Evolutionary conservation across 345 rosid genomes (phyloP), one percentile per base, ranked within the genome.

Genomic region (Lepidium sativum): DNA sequence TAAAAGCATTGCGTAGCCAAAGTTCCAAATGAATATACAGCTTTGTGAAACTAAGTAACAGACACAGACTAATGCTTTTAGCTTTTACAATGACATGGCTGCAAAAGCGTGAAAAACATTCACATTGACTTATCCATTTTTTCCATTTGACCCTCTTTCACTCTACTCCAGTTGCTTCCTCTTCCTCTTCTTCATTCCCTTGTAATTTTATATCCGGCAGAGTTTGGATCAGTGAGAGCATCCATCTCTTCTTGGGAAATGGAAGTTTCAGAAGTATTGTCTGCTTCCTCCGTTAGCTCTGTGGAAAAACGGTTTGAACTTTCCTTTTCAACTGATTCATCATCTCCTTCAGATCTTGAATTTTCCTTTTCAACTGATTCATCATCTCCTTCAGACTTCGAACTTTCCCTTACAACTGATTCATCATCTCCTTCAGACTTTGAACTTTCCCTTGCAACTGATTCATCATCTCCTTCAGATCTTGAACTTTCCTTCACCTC

Each of bases 161-260:
- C 73, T 84, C 85, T 63, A 85, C 77, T 35, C 78, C 79, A 23
- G 71, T 57, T 17, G 53, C 54, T 57, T 65, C 76, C 39, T 72
- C 67, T 45, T 80, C 81, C 18, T 74, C 78, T 13, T 55, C 71
- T 74, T 77, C 55, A 45, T 44, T 54, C 37, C 67, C 79, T 58
- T 70, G 79, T 31, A 69, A 52, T 68, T 67, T 55, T 52, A 60
- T 63, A 69, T 81, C 84, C 33, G 89, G 83, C 42, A 87, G 65
- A 6, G 83, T 80, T 35, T 60, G 79, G 72, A 77, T 86, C 84
- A 10, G 74, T 70, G 54, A 56, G 81, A 33, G 77, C 75, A 39
- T 79, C 81, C 53, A 38, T 79, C 76, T 79, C 86, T 18, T 80
- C 84, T 52, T 76, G 78, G 21, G 74, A 60, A 37, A 79, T 38